These are phyloP conservation scores for Gaertneriomyces sp. DNA, from an alignment of 192 early-diverging fungal genomes.

Conservation along the genomic window DNA sequence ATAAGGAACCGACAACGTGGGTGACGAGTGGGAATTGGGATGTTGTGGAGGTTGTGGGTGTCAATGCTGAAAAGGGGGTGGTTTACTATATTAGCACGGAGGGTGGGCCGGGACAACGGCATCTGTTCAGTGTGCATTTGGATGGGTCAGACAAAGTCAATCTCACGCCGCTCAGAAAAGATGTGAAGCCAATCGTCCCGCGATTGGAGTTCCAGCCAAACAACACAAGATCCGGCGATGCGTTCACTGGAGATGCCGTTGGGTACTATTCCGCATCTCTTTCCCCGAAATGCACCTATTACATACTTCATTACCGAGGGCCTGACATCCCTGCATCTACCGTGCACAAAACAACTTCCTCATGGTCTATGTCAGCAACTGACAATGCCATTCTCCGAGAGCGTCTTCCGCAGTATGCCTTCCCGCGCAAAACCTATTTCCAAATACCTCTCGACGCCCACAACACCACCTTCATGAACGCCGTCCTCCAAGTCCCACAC, in stretches of 20 bases:
- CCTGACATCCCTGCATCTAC: conserved; percentile 79
- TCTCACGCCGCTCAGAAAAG: conserved; percentile 32
- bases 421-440: conserved; percentile 54
- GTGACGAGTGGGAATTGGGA: conserved; percentile 49
- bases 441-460: conserved; percentile 40
- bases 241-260: conserved; percentile 22
- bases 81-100: conserved; percentile 49
- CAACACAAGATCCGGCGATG: neutral
- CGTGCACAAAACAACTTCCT: conserved; percentile 22
- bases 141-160: conserved; percentile 26
- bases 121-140: conserved; percentile 44
- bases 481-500: conserved; percentile 73
- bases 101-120: conserved; percentile 45
- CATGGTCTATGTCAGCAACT: neutral
- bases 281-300: conserved; percentile 70
- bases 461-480: conserved; percentile 58
- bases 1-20: conserved; percentile 34
- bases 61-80: conserved; percentile 36
- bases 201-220: conserved; percentile 2
- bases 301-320: conserved; percentile 73
- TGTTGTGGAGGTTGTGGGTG: conserved; percentile 34
- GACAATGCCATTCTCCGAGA: conserved; percentile 48
- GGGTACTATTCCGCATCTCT: conserved; percentile 72
- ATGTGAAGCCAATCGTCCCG: conserved; percentile 1
- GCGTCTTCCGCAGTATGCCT: conserved; percentile 49